Base-by-base conservation (phyloP, 768 basidiomycete species). In the Tricholoma saponaceum region DNA sequence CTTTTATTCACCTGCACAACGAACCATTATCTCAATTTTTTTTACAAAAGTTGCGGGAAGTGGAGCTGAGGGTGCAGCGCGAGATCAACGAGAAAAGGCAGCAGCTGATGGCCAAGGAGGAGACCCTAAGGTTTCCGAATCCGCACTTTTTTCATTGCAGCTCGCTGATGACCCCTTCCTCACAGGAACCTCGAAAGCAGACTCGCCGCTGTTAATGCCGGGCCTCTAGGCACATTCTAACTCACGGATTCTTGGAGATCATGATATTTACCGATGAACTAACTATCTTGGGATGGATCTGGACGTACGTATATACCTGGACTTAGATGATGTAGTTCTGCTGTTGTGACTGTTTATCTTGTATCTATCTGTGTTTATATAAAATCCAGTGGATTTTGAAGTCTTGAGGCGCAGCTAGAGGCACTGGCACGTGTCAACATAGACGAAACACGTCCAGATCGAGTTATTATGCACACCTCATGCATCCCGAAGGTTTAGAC, bases 31-130 rank as follows among this genome's bases (percentile, higher is more conserved):
- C 4, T 52, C 23, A 20, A 22, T 56, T 28, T 25, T 51, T 22
- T 52, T 46, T 26, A 23, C 54, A 35, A 50, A 66, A 87, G 83
- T 76, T 95, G 30, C 89, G 91, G 62, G 93, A 94, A 69, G 83
- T 91, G 69, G 92, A 95, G 69, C 75, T 94, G 63, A 87, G 86
- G 63, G 87, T 92, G 28, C 90, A 93, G 70, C 80, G 92, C 57
- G 92, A 95, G 70, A 88, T 95, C 70, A 87, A 87, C 70, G 86
- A 93, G 76, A 91, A 89, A 75, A 80, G 87, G 64, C 91, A 95
- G 68, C 87, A 94, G 70, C 76, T 95, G 47, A 69, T 90, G 68
- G 93, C 91, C 44, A 92, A 92, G 71, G 92, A 95, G 71, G 89
- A 90, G 67, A 83, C 86, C 18, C 83, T 90, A 66, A 79, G 86